Conservation (phyloP, 805 yeast genomes). For the Pichia eremophila region DNA sequence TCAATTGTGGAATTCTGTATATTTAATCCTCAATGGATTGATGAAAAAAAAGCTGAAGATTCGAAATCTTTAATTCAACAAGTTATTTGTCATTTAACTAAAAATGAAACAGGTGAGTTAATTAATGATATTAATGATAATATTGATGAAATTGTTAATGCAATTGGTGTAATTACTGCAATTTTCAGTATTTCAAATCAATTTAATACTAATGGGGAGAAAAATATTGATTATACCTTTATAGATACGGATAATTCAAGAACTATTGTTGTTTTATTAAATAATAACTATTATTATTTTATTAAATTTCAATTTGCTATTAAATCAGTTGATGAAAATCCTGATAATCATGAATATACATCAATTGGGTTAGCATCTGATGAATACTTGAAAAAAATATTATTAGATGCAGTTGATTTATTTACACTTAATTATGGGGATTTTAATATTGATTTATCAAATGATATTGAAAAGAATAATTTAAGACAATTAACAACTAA, state of each 20-base stretch:
- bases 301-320: slow-evolving; percentile 18
- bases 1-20: slow-evolving; percentile 16
- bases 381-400: slow-evolving; percentile 23
- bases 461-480: background rate
- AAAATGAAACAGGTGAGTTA: slow-evolving; percentile 3
- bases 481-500: slow-evolving; percentile 6
- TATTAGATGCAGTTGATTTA: slow-evolving; percentile 24
- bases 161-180: slow-evolving; percentile 21
- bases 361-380: slow-evolving; percentile 24
- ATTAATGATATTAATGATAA: background rate
- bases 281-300: slow-evolving; percentile 26
- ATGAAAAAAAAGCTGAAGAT: slow-evolving; percentile 13
- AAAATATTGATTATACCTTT: background rate
- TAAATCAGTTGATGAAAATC: background rate
- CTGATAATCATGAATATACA: slow-evolving; percentile 8
- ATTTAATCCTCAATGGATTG: slow-evolving; percentile 13
- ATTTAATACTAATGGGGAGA: slow-evolving; percentile 11
- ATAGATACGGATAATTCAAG: slow-evolving; percentile 28
- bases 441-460: background rate
- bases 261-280: slow-evolving; percentile 23
- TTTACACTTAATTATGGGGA: slow-evolving; percentile 27
- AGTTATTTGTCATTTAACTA: slow-evolving; percentile 17
- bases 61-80: slow-evolving; percentile 16
- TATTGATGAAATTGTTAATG: slow-evolving; percentile 7
- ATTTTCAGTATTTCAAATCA: slow-evolving; percentile 19